A percentile compares a stretch with the other conserved stretches of the same genome.
Conservation (phyloP, 192 early-diverging fungal genomes). For the Mortierella claussenii region DNA sequence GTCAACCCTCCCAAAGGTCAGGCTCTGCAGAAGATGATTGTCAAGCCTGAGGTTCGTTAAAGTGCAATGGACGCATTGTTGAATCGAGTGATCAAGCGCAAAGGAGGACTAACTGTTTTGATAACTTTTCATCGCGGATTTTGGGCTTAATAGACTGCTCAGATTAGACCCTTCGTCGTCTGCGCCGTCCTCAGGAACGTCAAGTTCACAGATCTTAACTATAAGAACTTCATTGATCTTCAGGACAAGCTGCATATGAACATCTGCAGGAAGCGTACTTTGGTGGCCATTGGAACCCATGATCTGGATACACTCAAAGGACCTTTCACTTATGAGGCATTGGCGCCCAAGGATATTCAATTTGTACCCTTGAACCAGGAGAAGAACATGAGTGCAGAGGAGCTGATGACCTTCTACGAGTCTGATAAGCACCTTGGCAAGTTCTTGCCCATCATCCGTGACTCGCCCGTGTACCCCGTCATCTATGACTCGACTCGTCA, state of each 20-base stretch:
- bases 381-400: constrained; percentile 84
- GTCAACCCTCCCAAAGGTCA: constrained; percentile 66
- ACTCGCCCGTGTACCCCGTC: constrained; percentile 91
- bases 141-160: constrained; percentile 67
- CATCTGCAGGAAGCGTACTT: constrained; percentile 93
- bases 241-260: constrained; percentile 99
- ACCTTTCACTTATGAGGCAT: constrained; percentile 96
- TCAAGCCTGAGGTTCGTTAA: constrained; percentile 75
- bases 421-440: constrained; percentile 85
- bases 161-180: constrained; percentile 88
- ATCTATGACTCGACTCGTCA: constrained; percentile 85
- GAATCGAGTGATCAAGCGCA: too few relatives aligned
- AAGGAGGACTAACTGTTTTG: too few relatives aligned
- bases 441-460: constrained; percentile 93
- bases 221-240: constrained; percentile 97
- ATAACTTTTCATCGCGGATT: background rate
- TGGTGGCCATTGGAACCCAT: constrained; percentile 98
- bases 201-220: constrained; percentile 80
- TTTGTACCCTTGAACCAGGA: constrained; percentile 95
- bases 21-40: constrained; percentile 68
- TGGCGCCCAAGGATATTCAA: constrained; percentile 87
- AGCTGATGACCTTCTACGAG: constrained; percentile 93
- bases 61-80: too few relatives aligned
- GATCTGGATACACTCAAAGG: constrained; percentile 95
- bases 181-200: constrained; percentile 92